Evolutionary conservation across 148 eudicot species (phyloP).

Genomic region (Chenopodium berlandieri): DNA sequence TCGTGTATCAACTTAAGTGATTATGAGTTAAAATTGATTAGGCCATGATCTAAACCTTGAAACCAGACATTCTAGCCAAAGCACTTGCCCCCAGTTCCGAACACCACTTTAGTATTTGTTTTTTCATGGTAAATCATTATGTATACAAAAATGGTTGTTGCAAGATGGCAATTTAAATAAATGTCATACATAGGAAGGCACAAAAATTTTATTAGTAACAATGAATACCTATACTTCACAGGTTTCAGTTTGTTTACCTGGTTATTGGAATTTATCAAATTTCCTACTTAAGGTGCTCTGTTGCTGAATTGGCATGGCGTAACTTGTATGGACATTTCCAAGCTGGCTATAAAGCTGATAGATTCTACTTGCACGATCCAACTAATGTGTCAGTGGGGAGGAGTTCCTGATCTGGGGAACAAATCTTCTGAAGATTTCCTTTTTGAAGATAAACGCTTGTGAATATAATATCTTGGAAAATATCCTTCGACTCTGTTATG

Average conservation of each 20-base stretch:
- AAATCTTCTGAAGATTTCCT: not conserved
- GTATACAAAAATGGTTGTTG: not conserved
- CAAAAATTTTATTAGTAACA: conserved; percentile 3
- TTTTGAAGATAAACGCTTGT: not conserved
- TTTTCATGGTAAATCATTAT: not conserved
- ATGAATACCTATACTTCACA: conserved; percentile 1
- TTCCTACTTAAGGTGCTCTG: conserved; percentile 8
- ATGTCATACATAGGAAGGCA: not conserved
- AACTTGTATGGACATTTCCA: not conserved
- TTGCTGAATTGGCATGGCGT: not conserved
- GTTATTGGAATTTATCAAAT: conserved; percentile 4
- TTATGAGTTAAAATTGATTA: no score
- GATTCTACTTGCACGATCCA: not conserved
- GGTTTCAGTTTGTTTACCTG: not conserved
- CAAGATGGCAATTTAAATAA: not conserved
- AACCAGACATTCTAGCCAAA: no score
- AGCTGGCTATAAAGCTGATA: conserved; percentile 7
- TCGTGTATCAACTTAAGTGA: no score
- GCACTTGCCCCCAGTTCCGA: no score
- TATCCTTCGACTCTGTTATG: not conserved
- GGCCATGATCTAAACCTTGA: no score
- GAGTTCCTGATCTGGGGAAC: not conserved
- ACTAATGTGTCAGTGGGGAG: not conserved
- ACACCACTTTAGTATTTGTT: no score
- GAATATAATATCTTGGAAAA: not conserved